Evolutionary conservation across 768 basidiomycete genomes (phyloP), one percentile per base, ranked within the genome.

Genomic region (Macrocybe gigantea): DNA sequence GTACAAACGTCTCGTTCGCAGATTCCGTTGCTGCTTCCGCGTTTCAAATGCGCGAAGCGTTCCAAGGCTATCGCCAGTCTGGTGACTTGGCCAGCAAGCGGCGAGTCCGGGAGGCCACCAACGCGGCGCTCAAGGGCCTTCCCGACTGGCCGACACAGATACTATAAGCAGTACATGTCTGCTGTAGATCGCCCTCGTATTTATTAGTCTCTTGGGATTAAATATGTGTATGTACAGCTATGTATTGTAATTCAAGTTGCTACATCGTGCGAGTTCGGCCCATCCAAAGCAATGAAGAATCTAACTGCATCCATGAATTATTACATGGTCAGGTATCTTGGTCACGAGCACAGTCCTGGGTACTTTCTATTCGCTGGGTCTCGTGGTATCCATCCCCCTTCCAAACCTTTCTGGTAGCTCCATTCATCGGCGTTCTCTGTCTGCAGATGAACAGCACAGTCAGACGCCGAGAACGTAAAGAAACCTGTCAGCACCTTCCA

Each of bases 21-120:
- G 84, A 83, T 54, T 78, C 80, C 3, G 73, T 87, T 13, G 75
- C 78, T 6, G 88, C 88, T 1, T 83, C 81, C 0, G 69, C 77
- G 1, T 83, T 87, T 63, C 88, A 91, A 65, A 79, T 91, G 68
- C 74, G 78, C 53, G 88, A 91, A 58, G 85, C 87, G 13, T 80
- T 77, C 54, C 54, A 70, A 13, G 82, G 82, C 6, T 91, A 91
- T 57, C 78, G 86, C 30, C 85, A 86, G 41, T 89, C 88, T 6
- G 71, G 73, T 2, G 88, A 91, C 61, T 46, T 69, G 29, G 78
- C 84, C 5, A 84, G 85, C 57, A 90, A 88, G 61, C 72, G 72
- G 14, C 79, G 87, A 15, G 88, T 91, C 7, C 78, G 85, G 32
- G 87, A 91, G 61, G 80, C 83, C 3, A 82, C 81, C 43, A 91